phyloP scores from a whole-genome alignment of 306 rosid species.

The Castanea sativa region DNA sequence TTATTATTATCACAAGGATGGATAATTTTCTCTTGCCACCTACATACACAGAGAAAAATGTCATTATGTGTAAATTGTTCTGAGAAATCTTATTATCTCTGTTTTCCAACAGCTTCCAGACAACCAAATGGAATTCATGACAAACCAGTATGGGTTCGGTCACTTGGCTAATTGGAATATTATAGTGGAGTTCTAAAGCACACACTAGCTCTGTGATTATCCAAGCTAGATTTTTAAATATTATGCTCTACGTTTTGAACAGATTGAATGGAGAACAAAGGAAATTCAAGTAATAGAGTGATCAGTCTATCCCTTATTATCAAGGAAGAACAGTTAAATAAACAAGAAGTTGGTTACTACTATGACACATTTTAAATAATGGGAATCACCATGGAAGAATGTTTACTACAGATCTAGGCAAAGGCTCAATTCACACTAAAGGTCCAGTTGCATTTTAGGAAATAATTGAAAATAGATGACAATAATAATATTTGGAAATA shows the following conservation, averaged over 20 bases:
- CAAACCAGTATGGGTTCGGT: neutral
- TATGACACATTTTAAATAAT: too few species aligned
- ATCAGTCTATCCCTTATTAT: too few species aligned
- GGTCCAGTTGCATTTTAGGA: neutral
- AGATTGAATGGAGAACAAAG: neutral
- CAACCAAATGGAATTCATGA: neutral
- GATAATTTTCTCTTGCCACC: conserved; percentile 37
- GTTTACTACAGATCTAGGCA: neutral
- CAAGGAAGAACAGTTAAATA: too few species aligned
- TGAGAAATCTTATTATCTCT: neutral
- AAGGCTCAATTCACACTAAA: neutral
- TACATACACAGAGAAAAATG: conserved; percentile 24
- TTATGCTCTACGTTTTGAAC: neutral
- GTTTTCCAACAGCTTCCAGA: neutral
- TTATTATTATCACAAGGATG: conserved; percentile 24
- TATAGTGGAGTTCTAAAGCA: neutral
- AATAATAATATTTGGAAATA: too few species aligned
- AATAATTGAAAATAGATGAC: neutral
- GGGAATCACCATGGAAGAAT: neutral
- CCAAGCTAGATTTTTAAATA: too few species aligned
- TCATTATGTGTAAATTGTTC: conserved; percentile 10
- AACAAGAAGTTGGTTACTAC: too few species aligned
- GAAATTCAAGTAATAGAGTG: neutral
- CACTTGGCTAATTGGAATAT: neutral
- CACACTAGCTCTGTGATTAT: too few species aligned